Base-by-base conservation (phyloP, 2,329 filamentous ascomycete species). In the Alternaria brassicae region DNA sequence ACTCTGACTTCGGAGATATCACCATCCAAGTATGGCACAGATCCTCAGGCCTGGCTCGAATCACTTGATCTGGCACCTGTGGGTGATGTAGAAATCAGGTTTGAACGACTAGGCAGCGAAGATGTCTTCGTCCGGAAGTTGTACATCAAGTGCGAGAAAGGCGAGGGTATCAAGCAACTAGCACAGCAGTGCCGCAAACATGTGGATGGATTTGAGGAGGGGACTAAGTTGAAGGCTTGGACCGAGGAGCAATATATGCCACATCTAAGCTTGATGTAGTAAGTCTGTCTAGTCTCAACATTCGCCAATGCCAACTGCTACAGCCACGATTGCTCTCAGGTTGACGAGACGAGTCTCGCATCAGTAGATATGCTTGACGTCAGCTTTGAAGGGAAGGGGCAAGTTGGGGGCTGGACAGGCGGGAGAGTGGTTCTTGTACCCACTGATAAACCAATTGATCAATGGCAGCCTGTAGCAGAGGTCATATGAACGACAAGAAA, bases 241-340 rank as follows among this genome's bases (percentile, higher is more conserved):
- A 70, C 65, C 4, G 63, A 72, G 7, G 61, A 73, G 28, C 50
- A 53, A 32, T 81, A 77, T 57, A 62, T 58, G 51, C 79, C 79
- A 36, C 79, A 81, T 72, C 61, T 77, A 44, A 80, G 77, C 60
- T 60, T 81, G 53, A 62, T 81, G 55, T 81, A 81, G 78, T 80
- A 67, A 67, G 78, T 77, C 58, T 45, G 28, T 36, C 17, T 3
- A 66, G 75, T 74, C 61, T 37, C 21, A 5, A 39, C 34, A 32
- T 39, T 19, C 8, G 32, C 9, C 3, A 15, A 23, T n/a, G 25
- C 40, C 56, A 9, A 59, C 12, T 15, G 15, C 39, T 21, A 15
- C 28, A 75, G 73, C 53, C 70, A 76, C 34, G 69, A 73, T 21
- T 71, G 72, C 44, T 62, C 69, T 3, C 60, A 50, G 23, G 53